Conservation (phyloP, 768 basidiomycete species). For the Obba rivulosa region DNA sequence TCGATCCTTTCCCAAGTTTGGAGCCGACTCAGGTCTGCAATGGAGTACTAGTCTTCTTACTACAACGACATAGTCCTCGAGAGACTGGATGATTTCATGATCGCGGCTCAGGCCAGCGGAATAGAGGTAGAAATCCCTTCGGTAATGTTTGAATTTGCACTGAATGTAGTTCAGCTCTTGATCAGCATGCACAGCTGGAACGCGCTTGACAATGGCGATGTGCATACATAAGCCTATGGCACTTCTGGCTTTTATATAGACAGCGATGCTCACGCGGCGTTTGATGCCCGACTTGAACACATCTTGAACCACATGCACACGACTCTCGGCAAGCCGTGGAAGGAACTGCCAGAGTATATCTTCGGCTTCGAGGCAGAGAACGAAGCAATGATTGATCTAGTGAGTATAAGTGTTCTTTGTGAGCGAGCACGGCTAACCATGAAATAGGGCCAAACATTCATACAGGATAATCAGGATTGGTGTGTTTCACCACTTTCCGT, state of each 20-base stretch:
- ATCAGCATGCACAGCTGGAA: slow-evolving; percentile 26
- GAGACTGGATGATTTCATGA: slow-evolving; percentile 34
- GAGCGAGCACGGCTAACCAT: not conserved
- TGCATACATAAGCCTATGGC: slow-evolving; percentile 30
- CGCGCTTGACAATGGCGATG: slow-evolving; percentile 27
- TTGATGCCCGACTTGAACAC: slow-evolving; percentile 33
- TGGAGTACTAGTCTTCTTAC: slow-evolving; percentile 15
- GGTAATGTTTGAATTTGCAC: not conserved
- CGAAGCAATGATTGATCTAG: slow-evolving; percentile 28
- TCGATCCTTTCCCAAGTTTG: slow-evolving; percentile 26
- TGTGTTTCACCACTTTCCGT: not conserved
- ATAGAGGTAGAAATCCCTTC: slow-evolving; percentile 18
- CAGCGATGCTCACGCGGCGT: slow-evolving; percentile 19
- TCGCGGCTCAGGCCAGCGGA: slow-evolving; percentile 29
- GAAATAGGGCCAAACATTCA: slow-evolving; percentile 20
- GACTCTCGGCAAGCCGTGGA: slow-evolving; percentile 32
- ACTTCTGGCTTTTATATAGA: slow-evolving; percentile 31
- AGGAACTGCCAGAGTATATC: slow-evolving; percentile 31
- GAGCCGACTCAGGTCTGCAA: slow-evolving; percentile 29
- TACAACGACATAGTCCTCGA: slow-evolving; percentile 33
- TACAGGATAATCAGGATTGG: slow-evolving; percentile 19
- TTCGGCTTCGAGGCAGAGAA: slow-evolving; percentile 36
- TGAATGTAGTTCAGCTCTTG: slow-evolving; percentile 5
- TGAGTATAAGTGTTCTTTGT: not conserved
- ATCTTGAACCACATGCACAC: slow-evolving; percentile 34